These are phyloP conservation scores for Talaromyces sp. DNA, from an alignment of 2,329 filamentous ascomycete genomes.

Conservation along the genomic window DNA sequence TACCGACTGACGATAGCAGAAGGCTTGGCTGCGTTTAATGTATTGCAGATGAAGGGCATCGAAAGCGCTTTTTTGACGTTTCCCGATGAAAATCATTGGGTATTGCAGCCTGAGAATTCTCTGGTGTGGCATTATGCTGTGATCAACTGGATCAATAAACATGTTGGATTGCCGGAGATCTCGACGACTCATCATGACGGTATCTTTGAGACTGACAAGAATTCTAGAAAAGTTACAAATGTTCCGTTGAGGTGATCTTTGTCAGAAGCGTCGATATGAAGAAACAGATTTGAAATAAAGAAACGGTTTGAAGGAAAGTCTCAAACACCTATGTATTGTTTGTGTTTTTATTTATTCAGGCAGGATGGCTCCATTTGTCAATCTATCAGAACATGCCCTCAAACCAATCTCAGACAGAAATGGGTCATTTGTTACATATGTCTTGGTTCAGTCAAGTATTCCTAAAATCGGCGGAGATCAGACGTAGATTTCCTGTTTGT, in stretches of 20 bases:
- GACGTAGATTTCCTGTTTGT: background rate
- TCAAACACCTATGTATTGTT: background rate
- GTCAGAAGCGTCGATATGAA: background rate
- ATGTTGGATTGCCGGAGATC: slow-evolving; percentile 52
- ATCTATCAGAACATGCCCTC: background rate
- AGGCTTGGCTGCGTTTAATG: slow-evolving; percentile 80
- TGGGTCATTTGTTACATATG: background rate
- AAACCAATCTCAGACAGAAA: background rate
- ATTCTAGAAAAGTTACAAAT: background rate
- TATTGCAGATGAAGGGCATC: slow-evolving; percentile 70
- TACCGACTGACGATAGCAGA: slow-evolving; percentile 84
- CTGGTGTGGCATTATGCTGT: slow-evolving; percentile 88
- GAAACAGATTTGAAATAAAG: background rate
- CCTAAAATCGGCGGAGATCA: background rate
- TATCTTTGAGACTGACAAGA: background rate
- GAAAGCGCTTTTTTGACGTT: slow-evolving; percentile 78
- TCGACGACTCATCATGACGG: slow-evolving; percentile 19
- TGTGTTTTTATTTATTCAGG: background rate
- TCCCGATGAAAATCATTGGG: slow-evolving; percentile 78
- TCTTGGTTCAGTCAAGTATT: background rate
- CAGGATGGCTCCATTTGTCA: background rate
- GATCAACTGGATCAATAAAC: slow-evolving; percentile 67
- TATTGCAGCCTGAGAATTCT: slow-evolving; percentile 86
- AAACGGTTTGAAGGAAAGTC: background rate
- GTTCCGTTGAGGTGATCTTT: slow-evolving; percentile 14